These are phyloP conservation scores for Rhodotorula sp. DNA, from an alignment of 1,284 basidiomycete species.

Conservation along the genomic window DNA sequence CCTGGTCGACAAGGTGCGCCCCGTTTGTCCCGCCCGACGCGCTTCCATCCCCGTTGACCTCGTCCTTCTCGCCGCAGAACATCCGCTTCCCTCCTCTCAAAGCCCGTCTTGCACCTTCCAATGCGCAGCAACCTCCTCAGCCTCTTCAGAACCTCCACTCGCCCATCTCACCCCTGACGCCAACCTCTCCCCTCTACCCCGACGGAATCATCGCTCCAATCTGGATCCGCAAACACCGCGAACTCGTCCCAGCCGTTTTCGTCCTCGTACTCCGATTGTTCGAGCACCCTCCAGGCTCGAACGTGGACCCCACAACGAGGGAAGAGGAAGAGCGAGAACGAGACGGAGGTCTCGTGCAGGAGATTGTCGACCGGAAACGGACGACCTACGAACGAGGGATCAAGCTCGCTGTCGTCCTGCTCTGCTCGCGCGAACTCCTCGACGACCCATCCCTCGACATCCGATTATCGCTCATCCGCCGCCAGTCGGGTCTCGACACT, in stretches of 20 bases:
- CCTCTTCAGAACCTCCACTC: slow-evolving; percentile 60
- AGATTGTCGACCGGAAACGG: slow-evolving; percentile 76
- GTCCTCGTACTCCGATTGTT: slow-evolving; percentile 81
- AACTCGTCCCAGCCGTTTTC: slow-evolving; percentile 86
- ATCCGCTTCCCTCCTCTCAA: slow-evolving; percentile 84
- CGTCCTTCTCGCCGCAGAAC: slow-evolving; percentile 50
- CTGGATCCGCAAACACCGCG: slow-evolving; percentile 93
- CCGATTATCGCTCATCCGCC: slow-evolving; percentile 77
- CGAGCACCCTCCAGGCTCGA: slow-evolving; percentile 52
- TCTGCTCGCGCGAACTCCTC: slow-evolving; percentile 75
- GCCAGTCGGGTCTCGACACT: slow-evolving; percentile 83
- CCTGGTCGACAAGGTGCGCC: slow-evolving; percentile 69
- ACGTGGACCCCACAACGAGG: slow-evolving; percentile 48
- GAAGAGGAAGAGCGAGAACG: slow-evolving; percentile 66
- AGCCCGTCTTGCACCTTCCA: slow-evolving; percentile 55
- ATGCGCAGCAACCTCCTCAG: slow-evolving; percentile 44
- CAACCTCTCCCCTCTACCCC: slow-evolving; percentile 81
- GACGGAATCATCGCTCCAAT: slow-evolving; percentile 95
- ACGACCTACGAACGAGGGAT: slow-evolving; percentile 78
- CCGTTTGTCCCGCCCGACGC: not conserved
- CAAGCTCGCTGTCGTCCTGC: slow-evolving; percentile 90
- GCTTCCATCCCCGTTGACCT: not conserved
- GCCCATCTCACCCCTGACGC: slow-evolving; percentile 83
- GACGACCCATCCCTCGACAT: slow-evolving; percentile 80
- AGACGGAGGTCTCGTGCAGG: slow-evolving; percentile 72